Evolutionary conservation across 352 stramenopile species (phyloP), one percentile per base, ranked within the genome.

Genomic region (Blastocystis sp.): DNA sequence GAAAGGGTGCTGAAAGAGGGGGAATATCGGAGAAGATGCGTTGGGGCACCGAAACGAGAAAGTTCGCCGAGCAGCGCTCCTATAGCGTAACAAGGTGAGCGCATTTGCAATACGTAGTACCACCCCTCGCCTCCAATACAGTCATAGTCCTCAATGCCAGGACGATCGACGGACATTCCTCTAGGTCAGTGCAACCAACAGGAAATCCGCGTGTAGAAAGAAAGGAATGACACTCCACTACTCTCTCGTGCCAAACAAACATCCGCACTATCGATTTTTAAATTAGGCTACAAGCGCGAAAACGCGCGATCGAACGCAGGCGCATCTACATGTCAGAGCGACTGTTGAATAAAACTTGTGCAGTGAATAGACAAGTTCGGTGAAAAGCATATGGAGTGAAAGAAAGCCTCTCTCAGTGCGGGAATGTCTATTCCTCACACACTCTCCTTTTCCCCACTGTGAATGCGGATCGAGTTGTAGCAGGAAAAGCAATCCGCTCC

Each of bases 11-110:
- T 21, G 67, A 38, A 9, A 88, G 48, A 43, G 64, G 64, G 11
- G 64, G 67, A 60, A 45, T 88, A 56, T 88, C 78, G 5, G 78
- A 79, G 23, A 88, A 88, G 2, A 88, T 28, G 41, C 67, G 41
- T 60, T 52, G 48, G 3, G 43, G 17, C 10, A 88, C n/a, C 1
- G 43, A 23, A 17, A 88, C n/a, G 23, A 88, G n/a, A 76, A 88
- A 88, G 62, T 88, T 88, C 43, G n/a, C 34, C 17, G 78, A 88
- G 21, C 78, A 88, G n/a, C 78, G 78, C 45, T 88, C 64, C 78
- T 88, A 88, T 69, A 17, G 5, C 5, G 14, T 52, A 21, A 43
- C 3, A 9, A n/a, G 38, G 19, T 21, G 10, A 38, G 7, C 21
- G 28, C 21, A 14, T 48, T 28, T 28, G 23, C 61, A 10, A 34